phyloP scores from a whole-genome alignment of 305 asterid genomes.

The Fraxinus paxiana region DNA sequence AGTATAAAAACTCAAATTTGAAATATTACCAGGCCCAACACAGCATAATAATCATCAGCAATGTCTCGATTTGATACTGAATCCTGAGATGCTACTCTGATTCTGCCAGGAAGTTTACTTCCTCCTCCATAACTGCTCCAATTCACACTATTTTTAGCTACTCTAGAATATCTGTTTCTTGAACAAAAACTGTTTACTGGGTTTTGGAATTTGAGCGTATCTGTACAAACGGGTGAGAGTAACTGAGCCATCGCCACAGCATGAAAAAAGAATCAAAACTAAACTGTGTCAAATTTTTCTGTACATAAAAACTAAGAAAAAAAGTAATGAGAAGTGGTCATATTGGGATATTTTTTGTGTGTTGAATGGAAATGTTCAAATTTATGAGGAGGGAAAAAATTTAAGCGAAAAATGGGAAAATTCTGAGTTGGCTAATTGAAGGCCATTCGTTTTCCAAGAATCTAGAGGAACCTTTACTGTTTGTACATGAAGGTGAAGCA shows the following conservation, averaged over 20 bases:
- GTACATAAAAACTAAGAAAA: background rate
- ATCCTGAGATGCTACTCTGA: slow-evolving; percentile 57
- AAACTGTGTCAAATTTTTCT: slow-evolving; percentile 4
- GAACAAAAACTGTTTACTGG: slow-evolving; percentile 35
- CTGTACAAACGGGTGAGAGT: slow-evolving; percentile 40
- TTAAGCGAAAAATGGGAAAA: slow-evolving; percentile 17
- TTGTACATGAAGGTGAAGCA: slow-evolving; percentile 6
- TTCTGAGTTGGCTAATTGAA: slow-evolving; percentile 56
- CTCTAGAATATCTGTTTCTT: slow-evolving; percentile 36
- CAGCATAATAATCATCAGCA: slow-evolving; percentile 87
- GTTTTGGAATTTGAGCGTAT: slow-evolving; percentile 35
- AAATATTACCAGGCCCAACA: slow-evolving; percentile 71
- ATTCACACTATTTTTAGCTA: slow-evolving; percentile 30
- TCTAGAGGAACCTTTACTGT: slow-evolving; percentile 17
- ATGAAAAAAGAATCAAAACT: background rate
- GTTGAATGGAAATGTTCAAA: slow-evolving; percentile 16
- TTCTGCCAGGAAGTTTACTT: slow-evolving; percentile 49
- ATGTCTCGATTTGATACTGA: slow-evolving; percentile 47
- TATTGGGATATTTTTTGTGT: slow-evolving; percentile 19
- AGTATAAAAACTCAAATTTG: background rate
- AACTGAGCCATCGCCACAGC: slow-evolving; percentile 53
- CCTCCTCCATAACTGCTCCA: slow-evolving; percentile 48
- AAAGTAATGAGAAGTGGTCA: slow-evolving; percentile 4
- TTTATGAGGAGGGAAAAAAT: slow-evolving; percentile 41
- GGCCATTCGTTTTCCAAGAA: slow-evolving; percentile 53